Evolutionary conservation across 2,329 filamentous ascomycete species (phyloP).

Genomic region (Hansfordia pulvinata): DNA sequence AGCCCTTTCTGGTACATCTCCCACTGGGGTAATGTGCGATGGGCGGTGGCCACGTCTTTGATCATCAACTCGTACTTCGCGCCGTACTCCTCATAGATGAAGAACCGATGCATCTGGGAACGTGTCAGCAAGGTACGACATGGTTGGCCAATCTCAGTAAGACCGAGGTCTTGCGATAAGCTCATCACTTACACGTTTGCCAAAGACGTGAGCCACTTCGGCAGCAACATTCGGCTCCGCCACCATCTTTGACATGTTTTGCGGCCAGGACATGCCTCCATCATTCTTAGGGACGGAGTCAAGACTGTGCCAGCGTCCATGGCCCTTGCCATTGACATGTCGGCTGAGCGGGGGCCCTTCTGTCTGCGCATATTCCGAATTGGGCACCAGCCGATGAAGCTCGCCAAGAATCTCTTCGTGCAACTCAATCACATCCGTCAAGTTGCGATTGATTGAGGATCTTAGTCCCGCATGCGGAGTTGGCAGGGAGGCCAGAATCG

Average conservation of each 20-base stretch:
- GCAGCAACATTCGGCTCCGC: conserved; percentile 45
- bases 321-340: conserved; percentile 11
- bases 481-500: conserved; percentile 59
- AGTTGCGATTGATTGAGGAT: conserved; percentile 63
- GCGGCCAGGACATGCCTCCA: conserved; percentile 24
- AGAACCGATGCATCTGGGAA: conserved; percentile 62
- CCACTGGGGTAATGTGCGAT: conserved; percentile 60
- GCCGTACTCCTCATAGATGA: conserved; percentile 83
- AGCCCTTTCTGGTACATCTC: conserved; percentile 71
- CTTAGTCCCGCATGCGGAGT: conserved; percentile 50
- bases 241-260: conserved; percentile 34
- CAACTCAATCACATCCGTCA: conserved; percentile 66
- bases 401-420: conserved; percentile 72
- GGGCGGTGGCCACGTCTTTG: conserved; percentile 57
- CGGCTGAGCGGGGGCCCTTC: conserved; percentile 14
- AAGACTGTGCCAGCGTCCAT: conserved; percentile 34
- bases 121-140: conserved; percentile 1
- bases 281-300: conserved; percentile 29
- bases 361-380: conserved; percentile 46
- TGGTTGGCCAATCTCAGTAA: not conserved
- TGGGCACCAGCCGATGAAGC: conserved; percentile 56
- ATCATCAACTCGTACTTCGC: conserved; percentile 80
- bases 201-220: conserved; percentile 47
- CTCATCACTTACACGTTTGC: conserved; percentile 41
- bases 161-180: conserved; percentile 1